These are phyloP conservation scores for Xylariaceae sp. DNA, from an alignment of 2,329 filamentous ascomycete genomes.

Conservation along the genomic window DNA sequence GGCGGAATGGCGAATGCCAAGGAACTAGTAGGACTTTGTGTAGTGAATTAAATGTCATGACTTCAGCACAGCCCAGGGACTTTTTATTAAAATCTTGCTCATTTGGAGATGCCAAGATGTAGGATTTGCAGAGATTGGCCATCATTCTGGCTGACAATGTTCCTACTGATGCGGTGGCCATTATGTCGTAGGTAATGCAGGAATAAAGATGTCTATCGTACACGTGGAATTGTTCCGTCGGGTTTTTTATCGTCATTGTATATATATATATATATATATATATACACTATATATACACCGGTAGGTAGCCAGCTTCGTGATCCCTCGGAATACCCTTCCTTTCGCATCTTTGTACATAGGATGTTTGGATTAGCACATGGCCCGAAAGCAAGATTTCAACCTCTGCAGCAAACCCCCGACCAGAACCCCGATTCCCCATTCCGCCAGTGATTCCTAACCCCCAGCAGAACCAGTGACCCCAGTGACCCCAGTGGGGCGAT, in stretches of 20 bases:
- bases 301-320: too few species aligned
- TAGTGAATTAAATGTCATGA: background rate
- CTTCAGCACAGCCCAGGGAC: conserved; percentile 1
- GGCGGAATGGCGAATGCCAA: background rate
- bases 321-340: too few species aligned
- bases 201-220: too few species aligned
- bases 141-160: background rate
- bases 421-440: too few species aligned
- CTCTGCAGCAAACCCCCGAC: too few species aligned
- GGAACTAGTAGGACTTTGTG: background rate
- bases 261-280: background rate
- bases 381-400: too few species aligned
- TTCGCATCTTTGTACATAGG: background rate
- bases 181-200: too few species aligned
- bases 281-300: background rate
- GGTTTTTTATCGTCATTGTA: too few species aligned
- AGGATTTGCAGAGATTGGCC: background rate
- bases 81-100: background rate
- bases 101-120: conserved; percentile 5
- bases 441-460: too few species aligned
- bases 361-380: background rate
- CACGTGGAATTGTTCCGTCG: too few species aligned
- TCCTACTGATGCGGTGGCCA: background rate
- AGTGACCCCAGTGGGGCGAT: too few species aligned
- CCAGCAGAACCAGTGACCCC: too few species aligned